These are phyloP conservation scores for Exobasidium cylindrosporum DNA, from an alignment of 1,284 basidiomycete species.

Conservation along the genomic window DNA sequence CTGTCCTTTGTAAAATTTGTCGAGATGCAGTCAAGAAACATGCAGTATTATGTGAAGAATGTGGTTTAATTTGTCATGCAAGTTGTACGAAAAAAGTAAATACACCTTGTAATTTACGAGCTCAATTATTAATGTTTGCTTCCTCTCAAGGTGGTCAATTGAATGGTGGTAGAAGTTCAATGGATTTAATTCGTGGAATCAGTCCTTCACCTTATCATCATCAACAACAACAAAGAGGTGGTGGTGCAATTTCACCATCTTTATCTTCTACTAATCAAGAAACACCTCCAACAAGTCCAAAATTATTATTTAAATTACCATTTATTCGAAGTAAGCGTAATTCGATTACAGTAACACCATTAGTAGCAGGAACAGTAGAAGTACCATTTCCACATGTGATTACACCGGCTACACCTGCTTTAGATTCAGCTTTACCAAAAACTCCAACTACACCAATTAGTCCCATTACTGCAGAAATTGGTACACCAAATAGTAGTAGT, in stretches of 20 bases:
- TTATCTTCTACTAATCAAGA: neutral
- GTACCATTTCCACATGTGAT: conserved; percentile 14
- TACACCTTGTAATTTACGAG: conserved; percentile 75
- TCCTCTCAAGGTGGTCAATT: conserved; percentile 17
- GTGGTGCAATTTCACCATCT: neutral
- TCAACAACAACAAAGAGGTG: neutral
- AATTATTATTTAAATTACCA: neutral
- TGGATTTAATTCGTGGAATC: conserved; percentile 20
- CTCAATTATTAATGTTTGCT: conserved; percentile 57
- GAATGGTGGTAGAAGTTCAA: conserved; percentile 15
- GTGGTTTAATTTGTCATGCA: conserved; percentile 80
- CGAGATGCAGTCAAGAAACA: conserved; percentile 75
- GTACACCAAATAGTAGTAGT: neutral
- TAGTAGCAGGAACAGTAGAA: neutral
- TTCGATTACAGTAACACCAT: neutral
- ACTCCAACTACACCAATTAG: neutral
- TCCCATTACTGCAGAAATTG: neutral
- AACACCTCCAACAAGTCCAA: neutral
- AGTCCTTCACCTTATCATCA: conserved; percentile 10
- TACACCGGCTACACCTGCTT: neutral
- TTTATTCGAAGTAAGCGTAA: neutral
- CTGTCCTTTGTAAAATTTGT: conserved; percentile 82
- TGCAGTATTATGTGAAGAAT: conserved; percentile 81
- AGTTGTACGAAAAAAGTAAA: conserved; percentile 73
- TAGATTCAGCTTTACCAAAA: neutral